Conservation (phyloP, 202 grass and related monocot species). For the Thinopyrum obtusiflorum region DNA sequence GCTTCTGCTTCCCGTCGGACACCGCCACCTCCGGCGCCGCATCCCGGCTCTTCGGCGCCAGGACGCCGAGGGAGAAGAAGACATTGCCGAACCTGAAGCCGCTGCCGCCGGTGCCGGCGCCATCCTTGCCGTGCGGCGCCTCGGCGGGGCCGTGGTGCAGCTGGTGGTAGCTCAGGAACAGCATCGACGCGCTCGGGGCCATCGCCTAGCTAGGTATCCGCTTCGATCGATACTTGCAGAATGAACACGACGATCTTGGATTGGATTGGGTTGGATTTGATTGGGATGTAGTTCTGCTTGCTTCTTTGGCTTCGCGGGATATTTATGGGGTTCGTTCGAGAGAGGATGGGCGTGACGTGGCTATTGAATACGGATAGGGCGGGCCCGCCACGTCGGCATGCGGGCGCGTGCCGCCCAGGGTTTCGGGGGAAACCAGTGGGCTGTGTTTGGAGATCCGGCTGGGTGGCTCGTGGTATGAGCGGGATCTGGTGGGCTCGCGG, state of each 20-base stretch:
- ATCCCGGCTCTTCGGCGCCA: neutral
- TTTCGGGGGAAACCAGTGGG: conserved; percentile 44
- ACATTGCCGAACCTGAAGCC: conserved; percentile 20
- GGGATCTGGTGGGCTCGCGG: neutral
- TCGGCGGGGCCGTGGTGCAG: conserved; percentile 16
- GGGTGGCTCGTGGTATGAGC: neutral
- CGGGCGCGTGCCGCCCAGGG: neutral
- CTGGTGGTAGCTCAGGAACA: conserved; percentile 80
- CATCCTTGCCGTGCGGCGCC: neutral
- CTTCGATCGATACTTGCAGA: neutral
- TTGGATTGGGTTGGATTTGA: neutral
- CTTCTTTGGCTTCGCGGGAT: neutral
- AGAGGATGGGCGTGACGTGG: neutral
- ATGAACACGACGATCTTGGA: neutral
- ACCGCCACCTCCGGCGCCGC: neutral
- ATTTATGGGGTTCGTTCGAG: conserved; percentile 21
- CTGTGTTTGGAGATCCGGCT: neutral
- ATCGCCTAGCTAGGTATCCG: conserved; percentile 19
- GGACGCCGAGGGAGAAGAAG: neutral
- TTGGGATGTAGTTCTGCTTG: neutral
- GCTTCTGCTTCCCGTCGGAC: too few relatives aligned
- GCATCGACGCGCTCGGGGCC: conserved; percentile 79
- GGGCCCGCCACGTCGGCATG: conserved; percentile 8
- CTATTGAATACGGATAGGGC: conserved; percentile 23
- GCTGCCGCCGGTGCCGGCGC: neutral